Conservation (phyloP, 2,329 filamentous ascomycete genomes). For the Nemania diffusa region DNA sequence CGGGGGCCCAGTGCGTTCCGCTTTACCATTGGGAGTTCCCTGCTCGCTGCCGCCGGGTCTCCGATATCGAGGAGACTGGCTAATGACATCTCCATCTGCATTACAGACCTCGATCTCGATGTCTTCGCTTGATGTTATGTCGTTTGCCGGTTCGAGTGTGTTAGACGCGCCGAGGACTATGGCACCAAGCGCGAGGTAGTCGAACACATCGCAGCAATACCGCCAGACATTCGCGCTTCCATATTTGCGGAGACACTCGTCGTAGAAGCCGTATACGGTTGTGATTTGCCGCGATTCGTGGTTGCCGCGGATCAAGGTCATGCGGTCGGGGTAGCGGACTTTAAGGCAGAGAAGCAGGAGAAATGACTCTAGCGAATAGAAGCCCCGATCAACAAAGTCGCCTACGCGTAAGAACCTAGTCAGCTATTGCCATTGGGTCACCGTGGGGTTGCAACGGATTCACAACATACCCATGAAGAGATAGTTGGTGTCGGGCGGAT, state of each 20-base stretch:
- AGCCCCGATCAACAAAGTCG: conserved; percentile 97
- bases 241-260: conserved; percentile 95
- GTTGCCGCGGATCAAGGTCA: conserved; percentile 94
- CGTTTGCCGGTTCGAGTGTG: conserved; percentile 63
- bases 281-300: conserved; percentile 98
- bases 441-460: background rate
- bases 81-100: conserved; percentile 81
- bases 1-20: conserved; percentile 73
- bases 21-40: conserved; percentile 52
- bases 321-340: conserved; percentile 95
- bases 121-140: conserved; percentile 61
- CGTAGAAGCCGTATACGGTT: conserved; percentile 97
- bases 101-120: conserved; percentile 95
- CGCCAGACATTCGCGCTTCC: conserved; percentile 97
- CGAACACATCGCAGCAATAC: conserved; percentile 97
- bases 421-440: conserved; percentile 26
- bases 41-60: conserved; percentile 41
- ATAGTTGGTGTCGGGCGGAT: conserved; percentile 95
- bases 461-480: conserved; percentile 83
- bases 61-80: conserved; percentile 66
- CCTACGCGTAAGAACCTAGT: conserved; percentile 60
- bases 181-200: conserved; percentile 91
- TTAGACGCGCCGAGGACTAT: conserved; percentile 88
- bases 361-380: conserved; percentile 97
- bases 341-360: conserved; percentile 95